Percentiles rank a stretch among this genome's conserved stretches.
These are phyloP conservation scores for Penicillium freii DNA, from an alignment of 2,329 filamentous ascomycete species.

Conservation along the genomic window DNA sequence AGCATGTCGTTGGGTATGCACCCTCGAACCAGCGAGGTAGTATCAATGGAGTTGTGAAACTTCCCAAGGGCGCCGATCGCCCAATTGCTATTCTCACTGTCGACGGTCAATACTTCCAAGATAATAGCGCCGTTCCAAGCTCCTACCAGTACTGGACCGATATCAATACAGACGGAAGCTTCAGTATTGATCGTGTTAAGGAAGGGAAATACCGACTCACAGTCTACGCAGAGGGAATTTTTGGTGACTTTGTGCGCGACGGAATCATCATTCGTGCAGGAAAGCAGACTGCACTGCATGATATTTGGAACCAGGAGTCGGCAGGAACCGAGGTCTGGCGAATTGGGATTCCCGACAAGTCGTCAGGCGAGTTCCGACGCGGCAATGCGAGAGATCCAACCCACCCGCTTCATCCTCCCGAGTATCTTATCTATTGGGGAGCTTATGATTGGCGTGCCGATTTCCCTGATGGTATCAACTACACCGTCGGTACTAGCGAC, in stretches of 20 bases:
- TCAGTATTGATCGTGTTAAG: constrained; percentile 55
- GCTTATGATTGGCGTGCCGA: constrained; percentile 59
- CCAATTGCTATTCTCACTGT: constrained; percentile 57
- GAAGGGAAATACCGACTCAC: constrained; percentile 62
- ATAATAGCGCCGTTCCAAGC: constrained; percentile 55
- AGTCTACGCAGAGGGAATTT: constrained; percentile 61
- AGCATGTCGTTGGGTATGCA: constrained; percentile 59
- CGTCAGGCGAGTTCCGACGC: constrained; percentile 59
- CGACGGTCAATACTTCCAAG: constrained; percentile 56
- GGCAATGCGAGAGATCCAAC: constrained; percentile 52
- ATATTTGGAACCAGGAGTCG: constrained; percentile 55
- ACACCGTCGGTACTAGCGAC: constrained; percentile 55
- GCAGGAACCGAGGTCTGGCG: constrained; percentile 61
- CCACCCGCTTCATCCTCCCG: constrained; percentile 53
- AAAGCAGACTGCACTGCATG: constrained; percentile 37
- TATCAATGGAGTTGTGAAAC: constrained; percentile 51
- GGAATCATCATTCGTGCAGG: constrained; percentile 47
- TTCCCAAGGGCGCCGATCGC: constrained; percentile 53
- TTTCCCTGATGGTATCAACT: constrained; percentile 59
- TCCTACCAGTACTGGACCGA: constrained; percentile 64
- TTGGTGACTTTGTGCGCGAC: constrained; percentile 60
- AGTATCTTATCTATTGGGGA: constrained; percentile 63
- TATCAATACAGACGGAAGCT: constrained; percentile 48
- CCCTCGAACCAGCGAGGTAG: constrained; percentile 52
- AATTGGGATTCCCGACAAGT: constrained; percentile 62